Percentiles rank a stretch among this genome's conserved stretches.
These are phyloP conservation scores for Pestalotiopsis sp. DNA, from an alignment of 2,329 filamentous ascomycete species.

Conservation along the genomic window DNA sequence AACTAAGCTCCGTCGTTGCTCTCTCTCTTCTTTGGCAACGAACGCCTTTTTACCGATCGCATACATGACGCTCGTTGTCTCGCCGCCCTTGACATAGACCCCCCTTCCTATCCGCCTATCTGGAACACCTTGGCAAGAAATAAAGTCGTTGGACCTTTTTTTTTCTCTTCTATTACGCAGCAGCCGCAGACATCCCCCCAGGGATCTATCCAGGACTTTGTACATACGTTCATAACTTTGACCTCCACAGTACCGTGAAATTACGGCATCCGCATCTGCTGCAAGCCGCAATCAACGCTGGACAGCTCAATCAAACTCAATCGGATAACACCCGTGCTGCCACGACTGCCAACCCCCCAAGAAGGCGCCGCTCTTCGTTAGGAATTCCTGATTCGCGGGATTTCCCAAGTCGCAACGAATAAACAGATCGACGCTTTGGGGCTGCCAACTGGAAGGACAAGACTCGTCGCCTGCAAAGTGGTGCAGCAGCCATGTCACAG, in stretches of 20 bases:
- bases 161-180: too few species aligned
- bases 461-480: not conserved
- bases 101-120: not conserved
- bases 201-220: not conserved
- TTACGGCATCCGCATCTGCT: not conserved
- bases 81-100: not conserved
- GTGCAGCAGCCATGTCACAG: slow-evolving; percentile 8
- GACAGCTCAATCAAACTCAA: slow-evolving; percentile 9
- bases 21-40: not conserved
- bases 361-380: not conserved
- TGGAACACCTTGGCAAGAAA: not conserved
- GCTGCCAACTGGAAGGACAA: not conserved
- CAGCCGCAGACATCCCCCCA: not conserved
- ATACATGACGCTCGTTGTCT: not conserved
- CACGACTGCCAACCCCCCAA: not conserved
- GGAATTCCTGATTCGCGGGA: not conserved
- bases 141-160: not conserved
- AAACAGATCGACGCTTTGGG: not conserved
- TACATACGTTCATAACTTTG: not conserved
- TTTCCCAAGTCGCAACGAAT: not conserved
- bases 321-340: not conserved
- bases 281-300: not conserved
- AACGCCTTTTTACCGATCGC: not conserved
- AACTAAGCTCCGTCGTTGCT: not conserved
- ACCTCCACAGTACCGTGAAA: not conserved